Evolutionary conservation across 306 rosid genomes (phyloP), one percentile per base, ranked within the genome.

Genomic region (Herpetospermum pedunculosum): DNA sequence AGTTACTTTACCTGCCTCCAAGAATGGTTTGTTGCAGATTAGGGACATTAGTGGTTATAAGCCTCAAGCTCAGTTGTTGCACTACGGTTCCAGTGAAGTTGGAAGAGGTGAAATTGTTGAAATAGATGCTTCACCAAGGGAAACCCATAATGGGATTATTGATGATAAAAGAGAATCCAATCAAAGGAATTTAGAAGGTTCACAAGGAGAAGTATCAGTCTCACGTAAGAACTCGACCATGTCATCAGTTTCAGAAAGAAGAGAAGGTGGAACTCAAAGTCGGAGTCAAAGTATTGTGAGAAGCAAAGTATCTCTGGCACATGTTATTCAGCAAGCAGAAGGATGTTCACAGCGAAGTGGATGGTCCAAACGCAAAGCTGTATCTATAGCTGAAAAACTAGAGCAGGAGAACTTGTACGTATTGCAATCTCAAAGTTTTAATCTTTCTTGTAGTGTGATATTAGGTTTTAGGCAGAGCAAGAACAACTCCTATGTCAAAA

Each of bases 301-400:
- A 83, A 83, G 97, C 77, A 95, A 91, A 85, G 96, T 95, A 62
- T 95, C 99, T 65, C 97, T 95, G 74, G 99, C 99, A 59, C 97
- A 91, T 79, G 99, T 95, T 81, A 88, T 95, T 83, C 99, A 95
- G 86, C 97, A 89, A 76, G 95, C 92, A 7, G 99, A 95, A 83
- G 92, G 97, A 72, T 79, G 85, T 77, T 81, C 84, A 55, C 98
- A 84, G 48, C 88, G 84, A 71, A 87, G 69, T 69, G 86, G 85
- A 67, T 91, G 97, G 97, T 91, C 99, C 40, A 87, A 82, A 81
- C 96, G 87, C 75, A 95, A 82, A 81, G 97, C 99, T 25, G 92
- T 95, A 81, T 95, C 99, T 43, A 95, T 95, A 75, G 99, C 99
- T 43, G 99, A 95, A 81, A 91, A 95, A 87, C 99, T 95, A 18